phyloP scores from a whole-genome alignment of 306 rosid genomes.

The Rosa rugosa region DNA sequence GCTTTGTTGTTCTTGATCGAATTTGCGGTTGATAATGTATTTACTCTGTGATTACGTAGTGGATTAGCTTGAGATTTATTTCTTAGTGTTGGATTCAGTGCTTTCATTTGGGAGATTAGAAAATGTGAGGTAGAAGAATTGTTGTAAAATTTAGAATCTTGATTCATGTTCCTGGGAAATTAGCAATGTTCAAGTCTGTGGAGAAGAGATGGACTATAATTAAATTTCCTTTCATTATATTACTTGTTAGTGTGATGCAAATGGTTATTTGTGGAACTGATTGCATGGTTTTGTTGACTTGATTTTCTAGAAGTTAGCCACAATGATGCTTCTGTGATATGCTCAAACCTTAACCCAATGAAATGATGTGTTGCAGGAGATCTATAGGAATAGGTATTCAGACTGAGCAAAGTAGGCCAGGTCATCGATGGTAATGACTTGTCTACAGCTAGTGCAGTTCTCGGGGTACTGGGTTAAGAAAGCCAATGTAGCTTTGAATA shows the following conservation, averaged over 20 bases:
- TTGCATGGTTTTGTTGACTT: not conserved
- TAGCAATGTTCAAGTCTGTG: constrained; percentile 54
- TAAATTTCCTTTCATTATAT: not conserved
- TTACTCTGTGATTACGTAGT: too few species aligned
- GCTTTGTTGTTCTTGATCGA: too few species aligned
- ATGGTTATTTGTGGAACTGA: not conserved
- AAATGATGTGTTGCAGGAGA: constrained; percentile 49
- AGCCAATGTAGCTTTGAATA: constrained; percentile 68
- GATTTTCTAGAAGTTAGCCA: constrained; percentile 8
- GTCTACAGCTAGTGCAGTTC: constrained; percentile 67
- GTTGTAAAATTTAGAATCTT: constrained; percentile 18
- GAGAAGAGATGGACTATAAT: constrained; percentile 58
- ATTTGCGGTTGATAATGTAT: too few species aligned
- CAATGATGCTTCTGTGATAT: not conserved
- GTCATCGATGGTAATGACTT: constrained; percentile 79
- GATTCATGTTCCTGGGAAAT: constrained; percentile 74
- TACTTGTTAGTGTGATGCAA: not conserved
- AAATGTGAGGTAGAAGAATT: too few species aligned
- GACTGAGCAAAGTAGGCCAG: constrained; percentile 80
- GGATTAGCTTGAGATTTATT: too few species aligned
- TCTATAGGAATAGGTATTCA: constrained; percentile 81
- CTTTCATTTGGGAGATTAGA: too few species aligned
- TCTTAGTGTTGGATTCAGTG: too few species aligned
- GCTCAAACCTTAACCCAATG: not conserved
- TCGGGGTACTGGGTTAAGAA: constrained; percentile 85